These are phyloP conservation scores for Psidium friedrichsthalianum DNA, from an alignment of 345 rosid genomes.

Conservation along the genomic window DNA sequence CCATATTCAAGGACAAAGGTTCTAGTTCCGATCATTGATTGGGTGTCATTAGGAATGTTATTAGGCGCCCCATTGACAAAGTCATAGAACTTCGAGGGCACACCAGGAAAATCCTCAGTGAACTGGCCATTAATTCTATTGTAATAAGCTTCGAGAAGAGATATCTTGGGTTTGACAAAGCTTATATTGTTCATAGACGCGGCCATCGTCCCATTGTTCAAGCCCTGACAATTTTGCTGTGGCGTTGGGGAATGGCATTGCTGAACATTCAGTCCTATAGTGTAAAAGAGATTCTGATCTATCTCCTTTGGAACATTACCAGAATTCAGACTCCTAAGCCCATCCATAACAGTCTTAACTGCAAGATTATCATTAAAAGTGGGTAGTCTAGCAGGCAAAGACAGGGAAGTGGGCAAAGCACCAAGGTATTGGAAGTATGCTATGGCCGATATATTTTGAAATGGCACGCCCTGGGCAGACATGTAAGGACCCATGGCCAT, in stretches of 20 bases:
- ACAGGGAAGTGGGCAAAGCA: slow-evolving; percentile 28
- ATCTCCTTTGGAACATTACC: slow-evolving; percentile 44
- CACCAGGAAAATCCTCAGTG: slow-evolving; percentile 60
- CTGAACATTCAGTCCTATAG: slow-evolving; percentile 59
- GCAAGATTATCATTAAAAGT: slow-evolving; percentile 52
- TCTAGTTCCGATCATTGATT: slow-evolving; percentile 56
- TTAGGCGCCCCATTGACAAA: slow-evolving; percentile 81
- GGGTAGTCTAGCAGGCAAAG: slow-evolving; percentile 63
- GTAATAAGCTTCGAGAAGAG: slow-evolving; percentile 69
- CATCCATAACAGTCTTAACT: slow-evolving; percentile 68
- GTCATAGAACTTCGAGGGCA: slow-evolving; percentile 55
- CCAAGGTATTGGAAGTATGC: slow-evolving; percentile 60
- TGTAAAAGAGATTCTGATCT: slow-evolving; percentile 45
- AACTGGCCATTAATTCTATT: slow-evolving; percentile 43
- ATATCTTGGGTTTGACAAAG: slow-evolving; percentile 49
- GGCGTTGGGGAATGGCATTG: slow-evolving; percentile 51
- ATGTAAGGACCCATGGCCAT: slow-evolving; percentile 79
- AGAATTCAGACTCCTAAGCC: slow-evolving; percentile 46
- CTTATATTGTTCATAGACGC: slow-evolving; percentile 86
- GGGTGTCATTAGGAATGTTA: slow-evolving; percentile 52
- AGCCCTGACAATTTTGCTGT: slow-evolving; percentile 40
- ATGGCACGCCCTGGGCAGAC: slow-evolving; percentile 45
- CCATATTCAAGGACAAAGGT: slow-evolving; percentile 55
- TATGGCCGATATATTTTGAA: slow-evolving; percentile 53
- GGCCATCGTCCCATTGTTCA: slow-evolving; percentile 40